These are phyloP conservation scores for Aegilops speltoides DNA, from an alignment of 176 grass and related monocot genomes.

Conservation along the genomic window DNA sequence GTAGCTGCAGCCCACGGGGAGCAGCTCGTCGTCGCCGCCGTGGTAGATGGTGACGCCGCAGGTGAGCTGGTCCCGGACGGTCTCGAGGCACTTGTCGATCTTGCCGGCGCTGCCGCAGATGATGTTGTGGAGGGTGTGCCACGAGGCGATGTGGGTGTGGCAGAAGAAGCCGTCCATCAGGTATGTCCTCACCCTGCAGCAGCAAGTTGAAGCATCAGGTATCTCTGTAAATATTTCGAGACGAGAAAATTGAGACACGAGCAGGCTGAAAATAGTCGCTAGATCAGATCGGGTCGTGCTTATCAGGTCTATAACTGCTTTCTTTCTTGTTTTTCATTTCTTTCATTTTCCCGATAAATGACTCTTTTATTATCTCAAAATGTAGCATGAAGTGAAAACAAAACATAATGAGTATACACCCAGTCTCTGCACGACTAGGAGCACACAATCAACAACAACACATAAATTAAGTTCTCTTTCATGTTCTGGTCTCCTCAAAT, in stretches of 20 bases:
- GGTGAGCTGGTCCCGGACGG: slow-evolving; percentile 65
- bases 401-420: too few species aligned
- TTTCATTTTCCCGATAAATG: neutral
- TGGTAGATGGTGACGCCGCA: slow-evolving; percentile 85
- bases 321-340: neutral
- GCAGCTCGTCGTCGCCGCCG: slow-evolving; percentile 81
- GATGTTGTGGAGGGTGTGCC: slow-evolving; percentile 96
- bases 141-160: slow-evolving; percentile 89
- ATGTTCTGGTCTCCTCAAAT: too few species aligned
- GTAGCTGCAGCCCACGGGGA: slow-evolving; percentile 84
- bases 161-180: slow-evolving; percentile 99
- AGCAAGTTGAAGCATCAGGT: neutral
- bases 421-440: too few species aligned
- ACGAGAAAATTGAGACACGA: neutral
- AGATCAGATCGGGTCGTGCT: too few species aligned
- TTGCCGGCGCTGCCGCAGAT: slow-evolving; percentile 91
- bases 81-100: slow-evolving; percentile 75
- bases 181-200: slow-evolving; percentile 80
- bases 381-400: neutral
- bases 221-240: neutral
- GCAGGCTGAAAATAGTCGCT: neutral
- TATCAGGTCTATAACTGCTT: neutral
- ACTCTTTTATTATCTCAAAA: neutral
- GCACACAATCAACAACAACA: too few species aligned
- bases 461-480: too few species aligned